These are phyloP conservation scores for Colletotrichum nymphaeae DNA, from an alignment of 2,329 filamentous ascomycete species.

Conservation along the genomic window DNA sequence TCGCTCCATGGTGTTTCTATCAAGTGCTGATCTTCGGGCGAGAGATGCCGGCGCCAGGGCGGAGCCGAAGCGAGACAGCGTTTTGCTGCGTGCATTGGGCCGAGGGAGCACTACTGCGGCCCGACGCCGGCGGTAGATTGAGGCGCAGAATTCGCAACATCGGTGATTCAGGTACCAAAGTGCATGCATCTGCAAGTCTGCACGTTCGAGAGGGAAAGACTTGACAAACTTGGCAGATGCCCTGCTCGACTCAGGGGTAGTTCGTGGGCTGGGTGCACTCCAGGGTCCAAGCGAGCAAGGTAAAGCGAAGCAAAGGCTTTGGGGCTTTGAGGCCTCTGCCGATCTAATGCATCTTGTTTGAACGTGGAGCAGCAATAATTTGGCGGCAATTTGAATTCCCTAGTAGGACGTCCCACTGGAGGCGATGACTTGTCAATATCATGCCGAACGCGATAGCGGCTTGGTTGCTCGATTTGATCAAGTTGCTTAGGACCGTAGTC, in stretches of 20 bases:
- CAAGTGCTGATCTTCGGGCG: not conserved
- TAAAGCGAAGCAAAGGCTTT: not conserved
- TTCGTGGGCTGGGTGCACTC: not conserved
- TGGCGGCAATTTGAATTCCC: too few species aligned
- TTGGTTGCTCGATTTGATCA: not conserved
- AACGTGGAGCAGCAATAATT: not conserved
- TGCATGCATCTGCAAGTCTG: constrained; percentile 9
- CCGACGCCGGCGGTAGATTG: not conserved
- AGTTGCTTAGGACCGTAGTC: not conserved
- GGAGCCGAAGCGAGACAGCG: not conserved
- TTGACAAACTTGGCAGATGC: constrained; percentile 17
- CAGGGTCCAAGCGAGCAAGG: not conserved
- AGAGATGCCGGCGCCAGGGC: not conserved
- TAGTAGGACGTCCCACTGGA: not conserved
- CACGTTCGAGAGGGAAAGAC: constrained; percentile 1
- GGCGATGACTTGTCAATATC: not conserved
- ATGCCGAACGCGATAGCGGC: not conserved
- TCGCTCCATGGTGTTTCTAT: not conserved
- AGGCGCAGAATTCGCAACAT: constrained; percentile 6
- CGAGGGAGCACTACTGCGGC: not conserved
- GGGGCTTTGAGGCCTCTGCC: not conserved
- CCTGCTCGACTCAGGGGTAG: constrained; percentile 4
- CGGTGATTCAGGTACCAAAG: constrained; percentile 4
- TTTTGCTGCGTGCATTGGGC: not conserved
- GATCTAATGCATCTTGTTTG: not conserved